A percentile compares a stretch with the other conserved stretches of the same genome.
phyloP scores from a whole-genome alignment of 257 asterid genomes.

The Linaria vulgaris region DNA sequence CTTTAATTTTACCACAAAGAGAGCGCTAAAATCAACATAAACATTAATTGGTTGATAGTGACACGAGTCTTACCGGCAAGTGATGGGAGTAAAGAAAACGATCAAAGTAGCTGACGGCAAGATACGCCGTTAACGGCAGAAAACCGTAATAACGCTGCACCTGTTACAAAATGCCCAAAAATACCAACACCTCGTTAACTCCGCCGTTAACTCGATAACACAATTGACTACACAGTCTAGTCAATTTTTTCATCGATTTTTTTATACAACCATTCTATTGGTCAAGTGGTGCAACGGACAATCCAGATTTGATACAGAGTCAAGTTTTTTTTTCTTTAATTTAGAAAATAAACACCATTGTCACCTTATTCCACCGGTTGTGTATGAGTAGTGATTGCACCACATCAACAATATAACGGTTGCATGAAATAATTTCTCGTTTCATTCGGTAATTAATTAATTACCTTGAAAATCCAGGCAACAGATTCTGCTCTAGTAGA shows the following conservation, averaged over 20 bases:
- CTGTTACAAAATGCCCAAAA: conserved; percentile 42
- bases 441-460: too few species aligned
- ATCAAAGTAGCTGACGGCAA: conserved; percentile 81
- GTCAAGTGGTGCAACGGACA: too few species aligned
- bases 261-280: conserved; percentile 17
- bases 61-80: conserved; percentile 65
- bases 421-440: too few species aligned
- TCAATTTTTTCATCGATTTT: conserved; percentile 38
- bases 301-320: too few species aligned
- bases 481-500: conserved; percentile 65
- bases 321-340: too few species aligned
- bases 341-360: too few species aligned
- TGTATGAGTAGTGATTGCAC: too few species aligned
- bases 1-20: not conserved
- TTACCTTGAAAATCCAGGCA: conserved; percentile 96
- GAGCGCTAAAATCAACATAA: not conserved
- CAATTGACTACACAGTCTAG: conserved; percentile 26
- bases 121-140: conserved; percentile 88
- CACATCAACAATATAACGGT: too few species aligned
- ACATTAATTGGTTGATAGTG: conserved; percentile 23
- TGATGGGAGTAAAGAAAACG: conserved; percentile 75
- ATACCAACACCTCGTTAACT: conserved; percentile 30
- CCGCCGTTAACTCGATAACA: conserved; percentile 28
- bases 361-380: too few species aligned
- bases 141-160: conserved; percentile 83